A percentile compares a stretch with the other conserved stretches of the same genome.
Conservation (phyloP, 371 early-diverging fungal species). For the Actinomortierella wolfii region DNA sequence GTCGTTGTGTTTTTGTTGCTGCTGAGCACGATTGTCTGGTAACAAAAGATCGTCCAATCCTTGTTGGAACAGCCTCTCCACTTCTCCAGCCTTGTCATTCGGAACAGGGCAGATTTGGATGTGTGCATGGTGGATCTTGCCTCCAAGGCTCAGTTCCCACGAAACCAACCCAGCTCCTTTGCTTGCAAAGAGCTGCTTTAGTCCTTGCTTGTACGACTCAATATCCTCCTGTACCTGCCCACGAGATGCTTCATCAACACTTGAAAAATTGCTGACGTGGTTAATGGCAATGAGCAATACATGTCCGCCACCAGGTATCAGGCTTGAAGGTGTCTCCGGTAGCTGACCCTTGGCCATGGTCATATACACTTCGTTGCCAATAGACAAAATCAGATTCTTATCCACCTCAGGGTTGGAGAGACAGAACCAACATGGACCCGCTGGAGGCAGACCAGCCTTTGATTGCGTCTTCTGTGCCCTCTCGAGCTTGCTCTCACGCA, state of each 20-base stretch:
- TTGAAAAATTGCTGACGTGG: constrained; percentile 63
- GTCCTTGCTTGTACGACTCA: constrained; percentile 54
- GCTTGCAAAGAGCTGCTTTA: constrained; percentile 52
- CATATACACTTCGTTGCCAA: constrained; percentile 74
- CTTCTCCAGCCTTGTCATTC: constrained; percentile 36
- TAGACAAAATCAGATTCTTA: constrained; percentile 78
- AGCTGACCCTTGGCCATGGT: constrained; percentile 76
- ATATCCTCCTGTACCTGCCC: constrained; percentile 23
- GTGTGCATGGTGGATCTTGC: constrained; percentile 65
- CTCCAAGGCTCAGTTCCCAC: constrained; percentile 70
- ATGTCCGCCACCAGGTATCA: constrained; percentile 75
- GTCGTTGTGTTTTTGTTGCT: constrained; percentile 29
- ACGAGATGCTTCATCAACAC: constrained; percentile 50
- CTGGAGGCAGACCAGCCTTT: constrained; percentile 11
- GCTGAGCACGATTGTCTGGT: constrained; percentile 8
- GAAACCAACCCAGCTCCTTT: constrained; percentile 63
- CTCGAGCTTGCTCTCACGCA: background rate
- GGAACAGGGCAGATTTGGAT: constrained; percentile 67
- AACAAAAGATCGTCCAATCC: constrained; percentile 49
- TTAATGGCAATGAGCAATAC: constrained; percentile 73
- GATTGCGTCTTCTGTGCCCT: background rate
- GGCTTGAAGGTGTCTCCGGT: constrained; percentile 10
- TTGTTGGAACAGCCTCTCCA: constrained; percentile 40
- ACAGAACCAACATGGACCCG: constrained; percentile 87
- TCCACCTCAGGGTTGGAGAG: constrained; percentile 77